These are phyloP conservation scores for Chloromonas sp. DNA, from an alignment of 163 green algal genomes.

Conservation along the genomic window DNA sequence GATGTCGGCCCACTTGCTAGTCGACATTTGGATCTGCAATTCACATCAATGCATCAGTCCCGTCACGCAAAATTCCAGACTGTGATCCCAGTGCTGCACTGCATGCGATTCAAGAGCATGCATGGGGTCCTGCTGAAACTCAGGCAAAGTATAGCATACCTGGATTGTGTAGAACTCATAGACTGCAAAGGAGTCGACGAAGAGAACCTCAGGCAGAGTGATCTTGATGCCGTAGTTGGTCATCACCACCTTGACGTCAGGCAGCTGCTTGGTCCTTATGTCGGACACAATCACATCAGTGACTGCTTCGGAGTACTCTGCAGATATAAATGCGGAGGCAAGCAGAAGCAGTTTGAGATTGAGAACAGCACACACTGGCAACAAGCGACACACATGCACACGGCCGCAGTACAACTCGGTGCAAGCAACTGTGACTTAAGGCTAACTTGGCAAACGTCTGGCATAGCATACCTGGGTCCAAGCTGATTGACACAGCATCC, in stretches of 20 bases:
- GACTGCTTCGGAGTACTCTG: neutral
- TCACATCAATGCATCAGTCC: too few relatives aligned
- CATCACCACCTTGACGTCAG: neutral
- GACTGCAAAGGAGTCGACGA: constrained; percentile 13
- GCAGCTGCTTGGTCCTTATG: constrained; percentile 7
- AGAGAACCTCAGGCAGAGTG: constrained; percentile 11
- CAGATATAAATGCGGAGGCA: too few relatives aligned
- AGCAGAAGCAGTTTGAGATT: too few relatives aligned
- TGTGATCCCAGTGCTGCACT: too few relatives aligned
- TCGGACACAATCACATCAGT: constrained; percentile 14
- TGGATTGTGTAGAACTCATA: constrained; percentile 22
- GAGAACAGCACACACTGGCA: too few relatives aligned
- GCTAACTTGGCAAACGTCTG: too few relatives aligned
- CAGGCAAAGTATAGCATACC: neutral
- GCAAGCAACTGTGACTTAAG: too few relatives aligned
- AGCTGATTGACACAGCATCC: constrained; percentile 9
- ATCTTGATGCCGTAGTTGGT: constrained; percentile 15
- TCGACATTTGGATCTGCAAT: neutral
- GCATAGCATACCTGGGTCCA: constrained; percentile 4
- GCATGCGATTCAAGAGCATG: too few relatives aligned
- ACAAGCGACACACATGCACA: too few relatives aligned
- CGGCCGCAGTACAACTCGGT: too few relatives aligned
- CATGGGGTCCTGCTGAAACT: too few relatives aligned
- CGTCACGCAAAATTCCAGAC: too few relatives aligned
- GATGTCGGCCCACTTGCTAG: constrained; percentile 15